Conservation (phyloP, 805 yeast genomes). For the Candida sakaeoensis region DNA sequence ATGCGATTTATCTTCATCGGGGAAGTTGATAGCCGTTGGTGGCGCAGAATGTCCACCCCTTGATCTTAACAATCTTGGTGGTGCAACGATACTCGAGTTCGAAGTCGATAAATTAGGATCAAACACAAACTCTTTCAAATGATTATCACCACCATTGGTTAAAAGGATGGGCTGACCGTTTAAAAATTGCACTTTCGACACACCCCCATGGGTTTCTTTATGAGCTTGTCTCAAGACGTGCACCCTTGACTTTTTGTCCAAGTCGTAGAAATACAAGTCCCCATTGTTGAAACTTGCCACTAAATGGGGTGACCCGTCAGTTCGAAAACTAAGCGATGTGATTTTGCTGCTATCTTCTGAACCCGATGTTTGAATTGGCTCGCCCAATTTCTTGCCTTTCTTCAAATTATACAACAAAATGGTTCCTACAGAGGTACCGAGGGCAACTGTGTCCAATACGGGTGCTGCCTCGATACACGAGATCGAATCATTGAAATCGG, state of each 20-base stretch:
- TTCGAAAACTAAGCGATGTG: constrained; percentile 75
- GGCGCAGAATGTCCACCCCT: constrained; percentile 98
- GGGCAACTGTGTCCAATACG: constrained; percentile 75
- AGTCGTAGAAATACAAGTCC: constrained; percentile 80
- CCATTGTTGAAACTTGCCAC: constrained; percentile 79
- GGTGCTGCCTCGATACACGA: constrained; percentile 82
- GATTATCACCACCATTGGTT: constrained; percentile 88
- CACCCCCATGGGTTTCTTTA: constrained; percentile 70
- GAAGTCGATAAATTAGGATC: constrained; percentile 80
- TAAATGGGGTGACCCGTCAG: constrained; percentile 83
- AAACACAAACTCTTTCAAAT: constrained; percentile 83
- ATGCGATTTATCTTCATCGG: constrained; percentile 74
- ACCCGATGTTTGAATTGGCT: constrained; percentile 47
- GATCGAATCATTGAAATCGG: constrained; percentile 44
- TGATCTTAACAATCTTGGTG: constrained; percentile 87
- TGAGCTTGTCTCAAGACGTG: constrained; percentile 76
- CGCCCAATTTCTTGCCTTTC: constrained; percentile 50
- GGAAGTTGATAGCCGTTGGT: constrained; percentile 70
- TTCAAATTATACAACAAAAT: constrained; percentile 64
- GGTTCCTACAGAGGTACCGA: constrained; percentile 70
- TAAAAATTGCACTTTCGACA: constrained; percentile 66
- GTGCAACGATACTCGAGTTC: constrained; percentile 64
- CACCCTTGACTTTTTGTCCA: constrained; percentile 66
- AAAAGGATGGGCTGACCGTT: constrained; percentile 90
- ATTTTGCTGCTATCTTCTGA: constrained; percentile 38